Percentiles rank a stretch among this genome's conserved stretches.
phyloP scores from a whole-genome alignment of 805 yeast genomes.

The Yarrowia sp. region DNA sequence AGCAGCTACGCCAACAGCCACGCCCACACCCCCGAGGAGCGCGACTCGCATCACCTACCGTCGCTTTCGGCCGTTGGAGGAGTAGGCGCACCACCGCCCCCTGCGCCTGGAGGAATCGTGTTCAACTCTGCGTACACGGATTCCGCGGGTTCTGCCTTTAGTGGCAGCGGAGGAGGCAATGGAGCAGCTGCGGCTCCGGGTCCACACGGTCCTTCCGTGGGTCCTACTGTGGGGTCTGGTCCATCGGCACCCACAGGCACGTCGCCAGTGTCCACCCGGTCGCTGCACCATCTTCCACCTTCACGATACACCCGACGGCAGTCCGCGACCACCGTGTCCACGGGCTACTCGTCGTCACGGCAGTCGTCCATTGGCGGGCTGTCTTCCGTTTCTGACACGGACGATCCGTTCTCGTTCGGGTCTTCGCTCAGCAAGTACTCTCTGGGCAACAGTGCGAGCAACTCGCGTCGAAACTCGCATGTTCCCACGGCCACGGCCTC shows the following conservation, averaged over 20 bases:
- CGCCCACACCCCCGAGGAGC: conserved; percentile 15
- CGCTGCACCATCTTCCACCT: not conserved
- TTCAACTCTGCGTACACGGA: conserved; percentile 15
- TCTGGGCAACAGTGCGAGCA: conserved; percentile 29
- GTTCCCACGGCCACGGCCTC: conserved; percentile 25
- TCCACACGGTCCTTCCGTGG: not conserved
- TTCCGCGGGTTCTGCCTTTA: not conserved
- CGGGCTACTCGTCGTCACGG: conserved; percentile 29
- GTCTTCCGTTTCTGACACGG: conserved; percentile 33
- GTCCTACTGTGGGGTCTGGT: not conserved
- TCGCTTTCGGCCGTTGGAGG: not conserved
- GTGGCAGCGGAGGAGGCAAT: not conserved
- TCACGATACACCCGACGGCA: conserved; percentile 28
- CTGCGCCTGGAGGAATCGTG: not conserved
- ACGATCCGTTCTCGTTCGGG: conserved; percentile 32
- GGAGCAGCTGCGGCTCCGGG: not conserved
- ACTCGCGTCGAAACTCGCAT: conserved; percentile 31
- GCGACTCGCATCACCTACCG: not conserved
- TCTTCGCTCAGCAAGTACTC: conserved; percentile 33
- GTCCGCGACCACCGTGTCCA: conserved; percentile 28
- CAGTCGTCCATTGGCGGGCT: conserved; percentile 33
- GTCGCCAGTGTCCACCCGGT: not conserved
- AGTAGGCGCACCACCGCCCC: not conserved
- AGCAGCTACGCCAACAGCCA: not conserved
- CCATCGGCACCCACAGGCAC: not conserved